phyloP scores from a whole-genome alignment of 2,329 filamentous ascomycete genomes.

The Periconia macrospinosa region DNA sequence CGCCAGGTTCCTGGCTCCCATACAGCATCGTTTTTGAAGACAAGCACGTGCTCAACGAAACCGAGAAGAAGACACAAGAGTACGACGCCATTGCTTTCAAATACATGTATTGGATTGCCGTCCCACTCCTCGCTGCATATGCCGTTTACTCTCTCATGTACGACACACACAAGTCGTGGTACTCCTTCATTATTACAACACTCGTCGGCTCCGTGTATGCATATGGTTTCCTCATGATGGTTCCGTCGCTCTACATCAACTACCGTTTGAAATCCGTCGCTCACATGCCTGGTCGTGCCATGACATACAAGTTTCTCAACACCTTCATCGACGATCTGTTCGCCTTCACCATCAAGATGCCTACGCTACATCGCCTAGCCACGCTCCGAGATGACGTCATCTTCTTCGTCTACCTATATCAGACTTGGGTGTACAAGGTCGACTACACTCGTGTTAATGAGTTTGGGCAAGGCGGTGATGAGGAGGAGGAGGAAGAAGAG shows the following conservation, averaged over 20 bases:
- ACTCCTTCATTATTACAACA: conserved; percentile 92
- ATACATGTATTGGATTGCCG: conserved; percentile 91
- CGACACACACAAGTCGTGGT: conserved; percentile 97
- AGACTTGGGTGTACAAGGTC: conserved; percentile 87
- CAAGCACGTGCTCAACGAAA: conserved; percentile 93
- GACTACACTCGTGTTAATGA: conserved; percentile 95
- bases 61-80: conserved; percentile 96
- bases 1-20: conserved; percentile 71
- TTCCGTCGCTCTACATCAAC: conserved; percentile 97
- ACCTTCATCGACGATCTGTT: conserved; percentile 99
- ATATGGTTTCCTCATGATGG: conserved; percentile 99
- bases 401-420: conserved; percentile 97
- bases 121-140: conserved; percentile 86
- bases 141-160: conserved; percentile 90
- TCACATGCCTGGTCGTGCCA: conserved; percentile 94
- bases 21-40: conserved; percentile 88
- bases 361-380: conserved; percentile 84
- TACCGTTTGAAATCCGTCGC: conserved; percentile 89
- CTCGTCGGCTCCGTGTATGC: conserved; percentile 96
- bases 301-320: conserved; percentile 98
- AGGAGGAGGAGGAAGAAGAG: conserved; percentile 60
- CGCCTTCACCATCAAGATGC: conserved; percentile 99
- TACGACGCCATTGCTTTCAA: conserved; percentile 98
- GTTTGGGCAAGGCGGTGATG: conserved; percentile 98
- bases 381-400: conserved; percentile 95